Evolutionary conservation across 257 asterid species (phyloP), one percentile per base, ranked within the genome.

Genomic region (Solanum infundibuliforme): DNA sequence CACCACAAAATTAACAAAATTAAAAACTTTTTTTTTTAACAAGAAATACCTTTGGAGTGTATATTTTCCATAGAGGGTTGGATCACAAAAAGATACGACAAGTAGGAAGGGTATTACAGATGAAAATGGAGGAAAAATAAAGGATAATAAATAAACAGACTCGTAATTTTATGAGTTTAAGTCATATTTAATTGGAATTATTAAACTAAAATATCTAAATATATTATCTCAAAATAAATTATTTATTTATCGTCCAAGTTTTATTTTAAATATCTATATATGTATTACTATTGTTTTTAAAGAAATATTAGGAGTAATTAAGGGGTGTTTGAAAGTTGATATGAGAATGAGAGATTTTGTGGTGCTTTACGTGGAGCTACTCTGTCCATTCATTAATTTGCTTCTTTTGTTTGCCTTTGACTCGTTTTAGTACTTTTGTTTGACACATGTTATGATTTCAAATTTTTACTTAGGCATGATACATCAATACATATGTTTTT

Each of bases 351-450:
- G 55, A 89, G 94, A 93, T 89, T 83, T 72, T 60, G 32, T 5
- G 65, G 29, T 52, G 14, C 3, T 31, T 88, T 87, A 91, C 95
- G 98, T 94, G 98, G 94, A 76, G 12, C 83, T n/a, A 39, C 12
- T 6, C 8, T 25, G 9, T 76, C 83, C 83, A 74, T 74, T 74
- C 72, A 60, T 60, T 2, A 60, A 55, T 55, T 55, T 55, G 9
- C 65, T 18, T 16, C n/a, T 52, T 52, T 0, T 55, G 0, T 55
- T 55, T 52, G 36, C 36, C 36, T 34, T 34, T 34, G 39, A 34
- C 35, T 34, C 35, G 35, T 34, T 34, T 34, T 34, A 34, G 4
- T 34, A 34, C 35, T 34, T 34, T 34, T 34, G 35, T 34, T 34
- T 34, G 35, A 4, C 35, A 4, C 35, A 5, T 34, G 35, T 36